Evolutionary conservation across 371 early-diverging fungal genomes (phyloP).

Genomic region (Rhizopus microsporus): DNA sequence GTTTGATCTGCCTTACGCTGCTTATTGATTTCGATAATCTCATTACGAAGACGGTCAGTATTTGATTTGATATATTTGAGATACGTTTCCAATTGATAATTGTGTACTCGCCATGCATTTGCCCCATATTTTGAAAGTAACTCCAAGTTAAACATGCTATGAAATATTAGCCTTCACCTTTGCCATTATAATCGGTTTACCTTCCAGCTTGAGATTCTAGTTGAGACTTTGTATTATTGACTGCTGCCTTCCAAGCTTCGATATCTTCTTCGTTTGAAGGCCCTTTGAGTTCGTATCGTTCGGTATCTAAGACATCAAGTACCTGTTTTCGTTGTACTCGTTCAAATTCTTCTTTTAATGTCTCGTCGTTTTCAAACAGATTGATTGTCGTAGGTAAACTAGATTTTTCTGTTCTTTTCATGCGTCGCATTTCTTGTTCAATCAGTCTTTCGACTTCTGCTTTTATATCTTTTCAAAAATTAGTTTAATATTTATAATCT

Average conservation of each 20-base stretch:
- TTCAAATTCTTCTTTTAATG: slow-evolving; percentile 65
- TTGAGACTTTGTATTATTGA: slow-evolving; percentile 82
- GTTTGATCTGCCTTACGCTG: slow-evolving; percentile 73
- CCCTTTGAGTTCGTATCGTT: slow-evolving; percentile 63
- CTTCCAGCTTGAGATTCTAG: slow-evolving; percentile 81
- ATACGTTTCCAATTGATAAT: slow-evolving; percentile 72
- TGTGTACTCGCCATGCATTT: slow-evolving; percentile 84
- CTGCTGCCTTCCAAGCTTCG: slow-evolving; percentile 65
- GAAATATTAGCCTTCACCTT: neutral
- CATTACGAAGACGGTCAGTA: slow-evolving; percentile 48
- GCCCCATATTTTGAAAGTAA: slow-evolving; percentile 80
- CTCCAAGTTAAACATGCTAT: slow-evolving; percentile 75
- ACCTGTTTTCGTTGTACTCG: slow-evolving; percentile 57
- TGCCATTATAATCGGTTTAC: slow-evolving; percentile 13
- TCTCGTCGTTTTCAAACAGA: slow-evolving; percentile 41
- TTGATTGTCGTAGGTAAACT: slow-evolving; percentile 34
- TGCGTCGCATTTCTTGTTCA: slow-evolving; percentile 69
- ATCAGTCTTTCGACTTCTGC: slow-evolving; percentile 62
- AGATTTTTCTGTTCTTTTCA: slow-evolving; percentile 49
- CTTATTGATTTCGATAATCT: slow-evolving; percentile 66
- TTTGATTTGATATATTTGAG: slow-evolving; percentile 47
- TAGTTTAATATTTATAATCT: neutral
- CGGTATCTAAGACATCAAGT: slow-evolving; percentile 59
- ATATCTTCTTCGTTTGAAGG: slow-evolving; percentile 48
- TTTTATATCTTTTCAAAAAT: slow-evolving; percentile 33